Evolutionary conservation across 1,284 basidiomycete species (phyloP), one percentile per base, ranked within the genome.

Genomic region (Exobasidium rhododendri): DNA sequence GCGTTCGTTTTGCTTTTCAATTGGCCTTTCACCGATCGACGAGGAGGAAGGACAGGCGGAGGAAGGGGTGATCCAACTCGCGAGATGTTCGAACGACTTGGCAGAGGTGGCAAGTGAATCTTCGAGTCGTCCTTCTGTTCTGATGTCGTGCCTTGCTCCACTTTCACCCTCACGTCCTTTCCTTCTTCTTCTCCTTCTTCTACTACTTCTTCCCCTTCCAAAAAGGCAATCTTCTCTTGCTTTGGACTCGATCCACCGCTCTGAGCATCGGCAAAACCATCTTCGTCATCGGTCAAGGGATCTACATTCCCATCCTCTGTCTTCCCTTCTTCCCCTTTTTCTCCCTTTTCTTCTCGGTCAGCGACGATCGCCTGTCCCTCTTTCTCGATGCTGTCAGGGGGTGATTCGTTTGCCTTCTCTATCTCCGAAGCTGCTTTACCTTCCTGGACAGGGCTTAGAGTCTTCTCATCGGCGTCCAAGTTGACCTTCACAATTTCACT

Each of bases 361-460:
- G 28, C 52, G 28, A 49, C 60, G 22, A 24, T 31, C 4, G 61
- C 51, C 10, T 13, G 22, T 35, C 65, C 64, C 3, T 63, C 58
- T 14, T 63, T 69, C 5, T 59, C 64, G n/a, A n/a, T n/a, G n/a
- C n/a, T n/a, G n/a, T n/a, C n/a, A n/a, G n/a, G n/a, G n/a, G n/a
- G n/a, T n/a, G n/a, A n/a, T n/a, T n/a, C n/a, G 3, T 58, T 66
- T 28, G 62, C 65, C 40, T 61, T 63, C 40, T 73, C 65, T 7
- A 35, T 51, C 2, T 61, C 62, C 5, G 29, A 30, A 10, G 56
- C 55, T 49, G 62, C 60, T 22, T 61, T 26, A 46, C 59, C 49
- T 24, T 66, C 60, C 5, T 58, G 30, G 10, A 64, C 53, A 11
- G 63, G 46, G 13, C 14, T 59, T 56, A 32, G 58, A n/a, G n/a